phyloP scores from a whole-genome alignment of 2,329 filamentous ascomycete species.

The Conoideocrella luteorostrata region DNA sequence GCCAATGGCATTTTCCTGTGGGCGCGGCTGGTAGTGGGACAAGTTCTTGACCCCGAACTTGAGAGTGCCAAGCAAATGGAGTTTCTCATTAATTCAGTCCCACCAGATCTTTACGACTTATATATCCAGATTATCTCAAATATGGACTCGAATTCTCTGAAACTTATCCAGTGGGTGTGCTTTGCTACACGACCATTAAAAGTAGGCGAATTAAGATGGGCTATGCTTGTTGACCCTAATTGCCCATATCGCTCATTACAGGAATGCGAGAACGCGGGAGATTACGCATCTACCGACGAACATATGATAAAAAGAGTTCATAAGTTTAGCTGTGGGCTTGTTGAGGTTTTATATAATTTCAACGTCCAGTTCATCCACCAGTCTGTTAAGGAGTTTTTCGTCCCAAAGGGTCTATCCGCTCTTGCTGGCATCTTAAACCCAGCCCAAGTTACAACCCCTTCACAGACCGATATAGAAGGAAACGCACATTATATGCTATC shows the following conservation, averaged over 20 bases:
- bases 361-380: not conserved
- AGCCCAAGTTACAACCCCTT: too few relatives aligned
- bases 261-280: slow-evolving; percentile 14
- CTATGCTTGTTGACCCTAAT: slow-evolving; percentile 17
- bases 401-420: not conserved
- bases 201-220: slow-evolving; percentile 23
- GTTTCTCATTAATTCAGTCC: slow-evolving; percentile 10
- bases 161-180: slow-evolving; percentile 25
- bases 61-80: slow-evolving; percentile 5
- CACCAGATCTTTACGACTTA: slow-evolving; percentile 14
- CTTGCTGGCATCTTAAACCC: not conserved
- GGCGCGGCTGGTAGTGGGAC: slow-evolving; percentile 23
- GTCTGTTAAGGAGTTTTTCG: slow-evolving; percentile 8
- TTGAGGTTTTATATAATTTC: not conserved
- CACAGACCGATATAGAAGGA: not conserved
- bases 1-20: slow-evolving; percentile 30
- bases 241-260: slow-evolving; percentile 14
- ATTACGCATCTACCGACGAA: slow-evolving; percentile 11
- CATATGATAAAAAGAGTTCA: not conserved
- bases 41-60: slow-evolving; percentile 12
- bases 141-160: slow-evolving; percentile 10
- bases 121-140: slow-evolving; percentile 17
- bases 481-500: slow-evolving; percentile 12
- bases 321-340: not conserved
- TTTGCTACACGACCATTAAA: slow-evolving; percentile 19